Evolutionary conservation across 176 grass and related monocot genomes (phyloP), one percentile per base, ranked within the genome.

Genomic region (Avena eriantha): DNA sequence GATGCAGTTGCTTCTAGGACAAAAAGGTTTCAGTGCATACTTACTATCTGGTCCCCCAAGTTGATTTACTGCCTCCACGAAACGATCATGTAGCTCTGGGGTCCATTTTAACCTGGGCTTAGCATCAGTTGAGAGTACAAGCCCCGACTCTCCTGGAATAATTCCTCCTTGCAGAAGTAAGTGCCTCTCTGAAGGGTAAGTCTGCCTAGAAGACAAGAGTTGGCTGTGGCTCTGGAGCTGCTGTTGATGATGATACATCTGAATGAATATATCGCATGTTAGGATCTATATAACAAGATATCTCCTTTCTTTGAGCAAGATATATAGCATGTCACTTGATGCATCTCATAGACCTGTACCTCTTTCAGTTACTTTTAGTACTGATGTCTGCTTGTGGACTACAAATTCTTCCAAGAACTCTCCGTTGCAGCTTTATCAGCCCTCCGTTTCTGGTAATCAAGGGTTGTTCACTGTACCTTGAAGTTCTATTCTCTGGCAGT

Each of bases 81-180:
- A 99, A 34, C 92, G 90, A 34, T 91, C 94, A 41, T 99, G 97
- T 84, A 99, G 89, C 75, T 99, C 97, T 69, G 94, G 82, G 45
- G 92, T 99, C 97, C 97, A 99, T 91, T 99, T 99, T 91, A 99
- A 92, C 80, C 97, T 94, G 71, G 94, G 97, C 72, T 99, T 99
- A 76, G 97, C 97, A 94, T 99, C 94, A 77, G 94, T 96, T 58
- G 97, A 99, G 84, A 99, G 97, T 73, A 96, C 89, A 69, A 99
- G 88, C 63, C 97, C 97, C 23, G 92, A 68, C 65, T 99, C 97
- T 81, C 88, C 84, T 89, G 90, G 77, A 86, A 79, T 49, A 80
- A 51, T 80, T 82, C 91, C 89, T 65, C 84, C 89, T 89, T 93
- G 86, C 49, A 95, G 47, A 91, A 93, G 83, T 69, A 95, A 80